Base-by-base conservation (phyloP, 2,329 filamentous ascomycete genomes). In the Claviceps sp. region DNA sequence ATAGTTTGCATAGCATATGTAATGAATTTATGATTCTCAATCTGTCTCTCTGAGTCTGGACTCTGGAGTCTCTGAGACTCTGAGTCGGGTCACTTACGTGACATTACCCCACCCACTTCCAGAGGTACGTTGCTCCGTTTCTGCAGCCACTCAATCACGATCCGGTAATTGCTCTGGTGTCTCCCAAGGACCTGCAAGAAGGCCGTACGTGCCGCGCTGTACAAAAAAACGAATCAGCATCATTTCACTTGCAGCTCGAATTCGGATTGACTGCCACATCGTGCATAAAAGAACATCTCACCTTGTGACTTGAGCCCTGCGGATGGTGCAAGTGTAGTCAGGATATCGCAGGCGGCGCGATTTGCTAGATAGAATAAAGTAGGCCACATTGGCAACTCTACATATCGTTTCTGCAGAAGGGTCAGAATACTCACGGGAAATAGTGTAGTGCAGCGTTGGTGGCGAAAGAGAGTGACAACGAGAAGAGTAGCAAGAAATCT, bases 121-220 rank as follows among this genome's bases (percentile, higher is more conserved):
- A 37, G n/a, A 23, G 43, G 39, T 29, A 17, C 20, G 65, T 69
- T 38, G 60, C 60, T 66, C 58, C 79, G 71, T 14, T 55, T 62
- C 6, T 75, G 71, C 54, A 95, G 66, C 88, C 88, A 95, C 36
- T 63, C 64, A 52, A 96, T 66, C 14, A 90, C 75, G 34, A 68
- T 67, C 5, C 61, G 61, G 65, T 88, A 87, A 51, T 74, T 77
- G 37, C 83, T 83, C 72, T 95, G 89, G 64, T 85, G 88, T 58
- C 74, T 76, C 47, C 66, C 64, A 59, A 96, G 72, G 29, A 93
- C 82, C 49, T 73, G 69, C 45, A 71, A 65, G 60, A 95, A 95
- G 5, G 88, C 88, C 29, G 73, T 72, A 49, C 82, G 80, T 0
- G 82, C 83, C 53, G 91, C 70, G 72, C 83, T 86, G 22, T 4